A percentile compares a stretch with the other conserved stretches of the same genome.
phyloP scores from a whole-genome alignment of 2,329 filamentous ascomycete genomes.

The Ceratocystis colombiana region DNA sequence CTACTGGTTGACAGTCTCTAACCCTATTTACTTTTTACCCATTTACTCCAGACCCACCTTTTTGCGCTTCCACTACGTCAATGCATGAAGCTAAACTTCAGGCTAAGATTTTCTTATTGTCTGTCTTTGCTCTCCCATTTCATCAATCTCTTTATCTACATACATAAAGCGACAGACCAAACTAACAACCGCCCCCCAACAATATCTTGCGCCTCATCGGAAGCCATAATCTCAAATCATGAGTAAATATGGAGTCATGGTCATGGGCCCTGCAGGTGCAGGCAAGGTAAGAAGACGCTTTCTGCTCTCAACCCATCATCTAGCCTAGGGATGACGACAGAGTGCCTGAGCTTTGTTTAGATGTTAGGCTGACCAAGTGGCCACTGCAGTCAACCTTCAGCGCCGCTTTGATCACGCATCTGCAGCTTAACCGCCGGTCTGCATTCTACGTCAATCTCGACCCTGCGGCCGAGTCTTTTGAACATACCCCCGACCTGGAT shows the following conservation, averaged over 20 bases:
- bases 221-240: slow-evolving; percentile 39
- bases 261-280: slow-evolving; percentile 92
- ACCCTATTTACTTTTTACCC: background rate
- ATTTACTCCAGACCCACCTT: background rate
- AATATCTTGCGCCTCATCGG: background rate
- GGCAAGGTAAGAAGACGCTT: slow-evolving; percentile 57
- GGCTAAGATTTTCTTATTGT: background rate
- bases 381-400: slow-evolving; percentile 68
- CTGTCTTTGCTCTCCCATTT: background rate
- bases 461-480: slow-evolving; percentile 85
- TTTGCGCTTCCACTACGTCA: background rate
- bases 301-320: background rate
- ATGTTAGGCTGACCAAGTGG: slow-evolving; percentile 1
- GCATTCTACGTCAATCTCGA: slow-evolving; percentile 98
- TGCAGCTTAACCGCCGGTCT: slow-evolving; percentile 81
- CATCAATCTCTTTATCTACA: background rate
- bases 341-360: slow-evolving; percentile 31
- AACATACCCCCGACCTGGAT: slow-evolving; percentile 83
- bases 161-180: background rate
- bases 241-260: slow-evolving; percentile 89
- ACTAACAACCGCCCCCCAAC: background rate
- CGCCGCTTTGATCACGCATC: slow-evolving; percentile 81
- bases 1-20: background rate
- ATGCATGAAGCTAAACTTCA: background rate
- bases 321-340: background rate